Evolutionary conservation across 257 asterid species (phyloP).

Genomic region (Lantana camara): DNA sequence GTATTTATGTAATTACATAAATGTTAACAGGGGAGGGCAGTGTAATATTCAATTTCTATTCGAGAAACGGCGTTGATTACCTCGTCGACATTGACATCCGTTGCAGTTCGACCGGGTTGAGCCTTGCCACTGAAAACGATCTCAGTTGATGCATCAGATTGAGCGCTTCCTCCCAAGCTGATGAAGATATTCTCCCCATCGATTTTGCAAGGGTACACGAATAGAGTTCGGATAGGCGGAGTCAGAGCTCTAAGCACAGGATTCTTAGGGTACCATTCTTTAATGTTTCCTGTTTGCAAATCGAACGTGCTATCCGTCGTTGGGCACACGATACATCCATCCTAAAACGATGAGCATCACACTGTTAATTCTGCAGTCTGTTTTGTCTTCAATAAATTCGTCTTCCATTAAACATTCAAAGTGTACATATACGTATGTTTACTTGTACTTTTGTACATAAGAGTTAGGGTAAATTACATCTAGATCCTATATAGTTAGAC

Average conservation of each 20-base stretch:
- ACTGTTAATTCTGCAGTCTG: too few relatives aligned
- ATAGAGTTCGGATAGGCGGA: slow-evolving; percentile 72
- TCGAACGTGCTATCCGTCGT: slow-evolving; percentile 92
- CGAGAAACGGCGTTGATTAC: slow-evolving; percentile 39
- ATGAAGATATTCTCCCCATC: slow-evolving; percentile 76
- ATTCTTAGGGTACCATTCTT: slow-evolving; percentile 95
- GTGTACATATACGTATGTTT: too few relatives aligned
- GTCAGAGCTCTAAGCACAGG: slow-evolving; percentile 89
- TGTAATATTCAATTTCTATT: too few relatives aligned
- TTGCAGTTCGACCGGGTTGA: slow-evolving; percentile 86
- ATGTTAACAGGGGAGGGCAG: too few relatives aligned
- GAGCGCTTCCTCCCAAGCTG: slow-evolving; percentile 44
- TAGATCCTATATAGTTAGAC: too few relatives aligned
- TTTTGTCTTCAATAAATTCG: too few relatives aligned
- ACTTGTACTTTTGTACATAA: too few relatives aligned
- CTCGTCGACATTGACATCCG: slow-evolving; percentile 90
- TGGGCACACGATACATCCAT: slow-evolving; percentile 94
- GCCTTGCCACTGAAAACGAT: slow-evolving; percentile 97
- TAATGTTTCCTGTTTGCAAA: slow-evolving; percentile 74
- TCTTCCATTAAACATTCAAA: too few relatives aligned
- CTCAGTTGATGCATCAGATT: slow-evolving; percentile 64
- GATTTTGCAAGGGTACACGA: slow-evolving; percentile 61
- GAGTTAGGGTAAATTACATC: too few relatives aligned
- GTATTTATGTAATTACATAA: too few relatives aligned
- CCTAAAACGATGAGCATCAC: slow-evolving; percentile 44